Evolutionary conservation across 768 basidiomycete species (phyloP), one percentile per base, ranked within the genome.

Genomic region (Cystoderma amianthinum): DNA sequence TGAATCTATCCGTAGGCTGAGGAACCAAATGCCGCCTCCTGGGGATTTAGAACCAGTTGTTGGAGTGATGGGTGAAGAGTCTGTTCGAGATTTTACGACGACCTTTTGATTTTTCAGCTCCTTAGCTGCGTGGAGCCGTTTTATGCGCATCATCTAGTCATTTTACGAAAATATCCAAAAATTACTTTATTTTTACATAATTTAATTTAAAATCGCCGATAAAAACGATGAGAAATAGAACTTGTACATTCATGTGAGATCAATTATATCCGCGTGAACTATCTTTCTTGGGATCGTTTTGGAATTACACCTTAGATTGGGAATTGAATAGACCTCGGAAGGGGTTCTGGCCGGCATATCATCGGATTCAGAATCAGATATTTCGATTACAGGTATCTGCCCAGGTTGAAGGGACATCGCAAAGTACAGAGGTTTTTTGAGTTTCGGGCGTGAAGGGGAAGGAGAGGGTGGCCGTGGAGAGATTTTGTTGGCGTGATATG

Each of bases 1-100:
- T 48, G 79, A 87, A 52, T 72, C 82, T 1, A 91, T 97, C 53
- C 77, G 82, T 45, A 74, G 84, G 39, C 85, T 90, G 60, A 68
- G 64, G 52, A 67, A 52, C 13, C 69, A 71, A 48, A 42, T 66
- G 21, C 56, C 57, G 17, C 55, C 47, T 25, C 53, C 46, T 11
- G 59, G 54, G 37, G 54, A 35, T 24, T 46, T 51, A 33, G 56
- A 45, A 43, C 37, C 52, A 25, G 42, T 41, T 17, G 69, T 69
- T 20, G 74, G 67, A 6, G 59, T 78, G n/a, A 71, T 77, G 56
- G 63, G 59, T 20, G 72, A 77, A 50, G 74, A 80, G 48, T 51
- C 57, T 5, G 70, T 65, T 44, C 65, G 76, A 52, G 78, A 82
- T 58, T 82, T 81, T 56, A 80, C 79, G 36, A 68, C 65, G 39